phyloP scores from a whole-genome alignment of 345 rosid species.

The Kernera saxatilis region DNA sequence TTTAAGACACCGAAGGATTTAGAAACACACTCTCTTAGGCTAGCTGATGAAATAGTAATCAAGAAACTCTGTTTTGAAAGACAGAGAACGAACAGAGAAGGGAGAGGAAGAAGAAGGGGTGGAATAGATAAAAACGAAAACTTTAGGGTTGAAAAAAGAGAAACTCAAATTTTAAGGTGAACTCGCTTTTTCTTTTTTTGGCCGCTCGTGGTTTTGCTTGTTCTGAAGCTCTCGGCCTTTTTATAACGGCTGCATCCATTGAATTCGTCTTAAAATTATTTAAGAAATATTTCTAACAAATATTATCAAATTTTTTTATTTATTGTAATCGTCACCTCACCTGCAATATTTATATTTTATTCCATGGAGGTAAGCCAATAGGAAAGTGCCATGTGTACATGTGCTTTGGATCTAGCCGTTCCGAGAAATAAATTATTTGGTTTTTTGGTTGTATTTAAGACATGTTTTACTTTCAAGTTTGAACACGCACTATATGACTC shows the following conservation, averaged over 20 bases:
- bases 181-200: neutral
- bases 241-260: conserved; percentile 20
- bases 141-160: neutral
- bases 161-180: neutral
- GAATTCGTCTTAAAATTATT: neutral
- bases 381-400: neutral
- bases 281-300: neutral
- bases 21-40: too few species aligned
- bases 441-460: neutral
- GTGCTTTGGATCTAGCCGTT: conserved; percentile 10
- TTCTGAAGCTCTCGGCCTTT: neutral
- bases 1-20: neutral
- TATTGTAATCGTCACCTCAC: neutral
- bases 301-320: neutral
- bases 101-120: neutral
- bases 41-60: neutral
- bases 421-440: neutral
- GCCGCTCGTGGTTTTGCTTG: conserved; percentile 27
- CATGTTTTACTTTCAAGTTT: neutral
- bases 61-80: neutral
- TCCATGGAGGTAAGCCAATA: neutral
- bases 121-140: neutral
- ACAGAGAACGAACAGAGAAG: neutral
- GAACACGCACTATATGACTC: neutral
- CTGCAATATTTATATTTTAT: neutral